Conservation (phyloP, 306 rosid species). For the Crotalaria pallida region DNA sequence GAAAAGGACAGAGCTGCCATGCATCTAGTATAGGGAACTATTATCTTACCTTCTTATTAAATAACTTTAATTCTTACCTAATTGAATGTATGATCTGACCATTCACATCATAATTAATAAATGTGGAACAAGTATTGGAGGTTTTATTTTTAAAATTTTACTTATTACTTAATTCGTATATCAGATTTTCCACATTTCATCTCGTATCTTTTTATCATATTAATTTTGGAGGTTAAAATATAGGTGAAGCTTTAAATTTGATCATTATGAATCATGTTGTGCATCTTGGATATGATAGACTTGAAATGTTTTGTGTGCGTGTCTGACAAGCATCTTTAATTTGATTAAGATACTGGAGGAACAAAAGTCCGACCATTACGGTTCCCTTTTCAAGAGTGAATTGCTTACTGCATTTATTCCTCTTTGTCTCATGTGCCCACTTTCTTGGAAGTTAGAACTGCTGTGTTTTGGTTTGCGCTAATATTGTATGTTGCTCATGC, state of each 20-base stretch:
- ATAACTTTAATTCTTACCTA: not conserved
- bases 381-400: not conserved
- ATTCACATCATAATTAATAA: not conserved
- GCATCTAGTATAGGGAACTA: not conserved
- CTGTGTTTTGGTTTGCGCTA: not conserved
- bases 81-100: not conserved
- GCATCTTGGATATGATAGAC: not conserved
- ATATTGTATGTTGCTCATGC: not conserved
- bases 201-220: not conserved
- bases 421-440: not conserved
- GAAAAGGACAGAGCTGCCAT: conserved; percentile 5
- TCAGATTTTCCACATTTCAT: not conserved
- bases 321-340: not conserved
- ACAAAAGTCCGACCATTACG: not conserved
- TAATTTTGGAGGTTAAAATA: not conserved
- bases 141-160: not conserved
- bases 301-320: not conserved
- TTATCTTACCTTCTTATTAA: not conserved
- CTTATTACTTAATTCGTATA: not conserved
- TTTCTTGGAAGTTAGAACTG: not conserved
- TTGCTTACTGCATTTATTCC: not conserved
- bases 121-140: not conserved
- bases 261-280: not conserved
- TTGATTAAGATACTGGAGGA: not conserved
- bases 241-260: not conserved